phyloP scores from a whole-genome alignment of 768 basidiomycete genomes.

The Albatrellus ellisii region DNA sequence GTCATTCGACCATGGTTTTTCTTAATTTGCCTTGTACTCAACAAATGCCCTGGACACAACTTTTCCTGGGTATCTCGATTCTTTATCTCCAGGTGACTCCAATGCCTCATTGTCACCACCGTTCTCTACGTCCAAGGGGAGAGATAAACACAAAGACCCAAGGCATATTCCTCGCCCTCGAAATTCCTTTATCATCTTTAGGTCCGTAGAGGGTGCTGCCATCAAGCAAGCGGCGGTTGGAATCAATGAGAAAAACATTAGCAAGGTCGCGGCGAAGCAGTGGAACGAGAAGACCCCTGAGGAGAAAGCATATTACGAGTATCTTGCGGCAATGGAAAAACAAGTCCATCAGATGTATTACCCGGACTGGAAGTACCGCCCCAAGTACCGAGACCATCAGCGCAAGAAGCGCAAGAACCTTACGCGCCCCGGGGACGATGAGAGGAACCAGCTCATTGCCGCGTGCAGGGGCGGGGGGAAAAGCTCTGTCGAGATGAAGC shows the following conservation, averaged over 20 bases:
- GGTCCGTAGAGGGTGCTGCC: conserved; percentile 17
- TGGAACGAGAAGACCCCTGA: conserved; percentile 15
- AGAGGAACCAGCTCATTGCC: conserved; percentile 8
- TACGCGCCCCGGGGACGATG: conserved; percentile 8
- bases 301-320: conserved; percentile 14
- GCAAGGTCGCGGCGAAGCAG: conserved; percentile 14
- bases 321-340: conserved; percentile 13
- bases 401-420: conserved; percentile 8
- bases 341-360: conserved; percentile 14
- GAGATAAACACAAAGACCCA: conserved; percentile 4
- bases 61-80: no score
- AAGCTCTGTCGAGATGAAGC: conserved; percentile 4
- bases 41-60: no score
- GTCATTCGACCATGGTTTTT: no score
- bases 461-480: conserved; percentile 5
- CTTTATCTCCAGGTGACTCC: no score
- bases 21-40: no score
- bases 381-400: conserved; percentile 5
- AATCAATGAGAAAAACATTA: conserved; percentile 14
- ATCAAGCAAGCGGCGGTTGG: conserved; percentile 9
- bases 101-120: no score
- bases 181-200: conserved; percentile 17
- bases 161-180: conserved; percentile 14
- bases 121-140: no score
- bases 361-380: conserved; percentile 15